Evolutionary conservation across 805 yeast species (phyloP).

Genomic region (Ogataea kodamae): DNA sequence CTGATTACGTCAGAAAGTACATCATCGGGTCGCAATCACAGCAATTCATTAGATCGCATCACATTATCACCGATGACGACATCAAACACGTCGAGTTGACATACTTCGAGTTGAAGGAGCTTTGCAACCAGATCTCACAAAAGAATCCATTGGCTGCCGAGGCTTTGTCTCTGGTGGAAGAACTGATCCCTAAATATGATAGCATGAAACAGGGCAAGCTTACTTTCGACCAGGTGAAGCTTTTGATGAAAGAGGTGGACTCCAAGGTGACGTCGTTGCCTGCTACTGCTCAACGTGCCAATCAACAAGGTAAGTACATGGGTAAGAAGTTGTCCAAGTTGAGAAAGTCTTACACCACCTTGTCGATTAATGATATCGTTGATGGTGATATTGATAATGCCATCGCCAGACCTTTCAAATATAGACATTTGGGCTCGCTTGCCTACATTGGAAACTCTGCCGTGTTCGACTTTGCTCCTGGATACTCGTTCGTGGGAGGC

Average conservation of each 20-base stretch:
- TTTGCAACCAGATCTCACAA: slow-evolving; percentile 45
- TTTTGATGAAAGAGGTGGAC: slow-evolving; percentile 52
- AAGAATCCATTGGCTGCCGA: slow-evolving; percentile 58
- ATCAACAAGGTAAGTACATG: slow-evolving; percentile 65
- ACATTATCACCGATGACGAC: slow-evolving; percentile 46
- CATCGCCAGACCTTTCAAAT: slow-evolving; percentile 54
- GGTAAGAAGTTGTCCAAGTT: slow-evolving; percentile 57
- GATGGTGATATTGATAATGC: slow-evolving; percentile 57
- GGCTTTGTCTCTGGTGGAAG: slow-evolving; percentile 48
- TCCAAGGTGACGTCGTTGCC: slow-evolving; percentile 64
- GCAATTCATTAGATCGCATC: slow-evolving; percentile 29
- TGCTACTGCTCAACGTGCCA: slow-evolving; percentile 72
- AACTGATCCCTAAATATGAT: slow-evolving; percentile 52
- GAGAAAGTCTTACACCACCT: slow-evolving; percentile 42
- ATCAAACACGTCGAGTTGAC: slow-evolving; percentile 46
- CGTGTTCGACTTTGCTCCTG: slow-evolving; percentile 62
- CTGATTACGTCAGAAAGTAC: slow-evolving; percentile 45
- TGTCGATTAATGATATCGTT: slow-evolving; percentile 42
- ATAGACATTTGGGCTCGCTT: slow-evolving; percentile 61
- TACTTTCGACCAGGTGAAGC: slow-evolving; percentile 48
- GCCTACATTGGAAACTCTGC: slow-evolving; percentile 72
- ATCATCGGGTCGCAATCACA: slow-evolving; percentile 41
- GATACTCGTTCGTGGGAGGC: slow-evolving; percentile 61
- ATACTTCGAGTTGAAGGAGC: slow-evolving; percentile 45
- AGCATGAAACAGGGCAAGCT: slow-evolving; percentile 45